Evolutionary conservation across 139 green algal genomes (phyloP).

Genomic region (Chlorella sp.): DNA sequence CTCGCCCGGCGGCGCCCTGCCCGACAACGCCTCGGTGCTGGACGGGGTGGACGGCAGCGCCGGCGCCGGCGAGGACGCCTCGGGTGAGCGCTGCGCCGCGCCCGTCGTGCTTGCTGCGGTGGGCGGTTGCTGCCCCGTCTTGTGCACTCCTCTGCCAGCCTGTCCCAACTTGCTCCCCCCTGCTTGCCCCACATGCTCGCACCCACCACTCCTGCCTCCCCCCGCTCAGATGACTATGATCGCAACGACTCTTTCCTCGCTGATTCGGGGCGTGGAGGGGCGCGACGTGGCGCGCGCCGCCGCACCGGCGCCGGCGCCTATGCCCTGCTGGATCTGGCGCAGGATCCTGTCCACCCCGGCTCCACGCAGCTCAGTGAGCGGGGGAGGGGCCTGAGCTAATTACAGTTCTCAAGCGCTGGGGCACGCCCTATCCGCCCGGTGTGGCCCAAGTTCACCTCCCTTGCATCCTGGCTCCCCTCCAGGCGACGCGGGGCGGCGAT

Average conservation of each 20-base stretch:
- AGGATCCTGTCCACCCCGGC: constrained; percentile 75
- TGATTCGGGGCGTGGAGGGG: neutral
- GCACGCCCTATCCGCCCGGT: too few relatives aligned
- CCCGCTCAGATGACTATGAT: constrained; percentile 12
- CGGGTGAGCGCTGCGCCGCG: neutral
- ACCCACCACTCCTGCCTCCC: too few relatives aligned
- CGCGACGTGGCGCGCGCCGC: constrained; percentile 7
- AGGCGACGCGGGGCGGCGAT: constrained; percentile 42
- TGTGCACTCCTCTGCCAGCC: too few relatives aligned
- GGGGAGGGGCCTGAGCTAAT: too few relatives aligned
- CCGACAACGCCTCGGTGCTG: constrained; percentile 10
- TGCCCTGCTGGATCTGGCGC: constrained; percentile 20
- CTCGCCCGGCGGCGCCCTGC: neutral
- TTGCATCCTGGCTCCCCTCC: too few relatives aligned
- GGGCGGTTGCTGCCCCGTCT: too few relatives aligned
- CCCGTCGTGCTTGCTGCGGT: too few relatives aligned
- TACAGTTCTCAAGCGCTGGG: too few relatives aligned
- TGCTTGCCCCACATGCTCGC: too few relatives aligned
- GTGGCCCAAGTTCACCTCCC: too few relatives aligned
- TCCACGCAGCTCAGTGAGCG: constrained; percentile 39
- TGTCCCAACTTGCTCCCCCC: too few relatives aligned
- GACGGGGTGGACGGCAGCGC: constrained; percentile 1
- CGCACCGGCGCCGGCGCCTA: constrained; percentile 27
- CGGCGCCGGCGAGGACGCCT: constrained; percentile 15
- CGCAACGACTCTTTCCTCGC: neutral